Conservation (phyloP, 2,329 filamentous ascomycete genomes). For the Colletotrichum australisinense region DNA sequence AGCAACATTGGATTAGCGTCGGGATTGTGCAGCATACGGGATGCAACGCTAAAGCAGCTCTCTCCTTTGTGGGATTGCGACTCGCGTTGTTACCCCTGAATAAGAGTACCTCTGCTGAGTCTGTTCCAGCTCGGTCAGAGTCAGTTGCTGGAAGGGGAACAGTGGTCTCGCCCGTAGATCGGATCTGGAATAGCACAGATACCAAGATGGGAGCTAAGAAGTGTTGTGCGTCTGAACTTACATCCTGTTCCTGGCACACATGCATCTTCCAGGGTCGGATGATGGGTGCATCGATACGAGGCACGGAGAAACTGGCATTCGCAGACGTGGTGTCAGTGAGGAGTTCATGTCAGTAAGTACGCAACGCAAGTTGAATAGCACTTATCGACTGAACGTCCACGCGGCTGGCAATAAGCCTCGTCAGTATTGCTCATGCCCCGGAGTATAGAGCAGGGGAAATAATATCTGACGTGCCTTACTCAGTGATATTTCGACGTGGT, state of each 20-base stretch:
- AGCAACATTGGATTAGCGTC: slow-evolving; percentile 16
- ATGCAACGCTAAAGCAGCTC: background rate
- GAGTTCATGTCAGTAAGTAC: background rate
- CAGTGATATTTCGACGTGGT: background rate
- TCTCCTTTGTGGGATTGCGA: slow-evolving; percentile 1
- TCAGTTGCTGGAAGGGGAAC: slow-evolving; percentile 3
- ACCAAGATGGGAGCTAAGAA: background rate
- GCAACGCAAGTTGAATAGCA: background rate
- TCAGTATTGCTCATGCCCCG: background rate
- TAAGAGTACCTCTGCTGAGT: background rate
- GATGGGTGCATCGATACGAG: slow-evolving; percentile 2
- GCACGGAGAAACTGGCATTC: too few species aligned
- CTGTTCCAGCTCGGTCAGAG: background rate
- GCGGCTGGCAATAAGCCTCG: too few species aligned
- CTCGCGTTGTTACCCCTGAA: slow-evolving; percentile 17
- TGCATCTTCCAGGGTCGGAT: background rate
- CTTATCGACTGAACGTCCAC: background rate
- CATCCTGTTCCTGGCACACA: background rate
- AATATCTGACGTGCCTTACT: too few species aligned
- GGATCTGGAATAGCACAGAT: background rate
- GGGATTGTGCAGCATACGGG: background rate
- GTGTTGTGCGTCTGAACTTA: background rate
- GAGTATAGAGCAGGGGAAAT: background rate
- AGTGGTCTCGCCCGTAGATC: background rate
- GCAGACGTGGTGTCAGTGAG: background rate